Percentiles rank a stretch among this genome's conserved stretches.
Evolutionary conservation across 2,329 filamentous ascomycete species (phyloP).

Genomic region (Raffaelea albimanens): DNA sequence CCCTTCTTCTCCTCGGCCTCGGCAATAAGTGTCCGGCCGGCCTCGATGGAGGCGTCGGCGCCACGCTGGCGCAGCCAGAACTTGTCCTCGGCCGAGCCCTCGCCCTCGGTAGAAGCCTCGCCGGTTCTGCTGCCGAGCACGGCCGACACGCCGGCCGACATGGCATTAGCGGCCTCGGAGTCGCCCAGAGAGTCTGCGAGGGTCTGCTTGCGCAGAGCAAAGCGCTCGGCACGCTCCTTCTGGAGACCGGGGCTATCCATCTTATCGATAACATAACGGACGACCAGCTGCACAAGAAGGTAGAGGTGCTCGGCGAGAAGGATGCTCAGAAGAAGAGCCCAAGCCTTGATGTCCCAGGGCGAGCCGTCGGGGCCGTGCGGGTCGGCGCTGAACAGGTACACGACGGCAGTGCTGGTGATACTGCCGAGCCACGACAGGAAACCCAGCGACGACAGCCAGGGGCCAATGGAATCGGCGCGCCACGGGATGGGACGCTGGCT

Average conservation of each 20-base stretch:
- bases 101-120: not conserved
- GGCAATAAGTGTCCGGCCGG: conserved; percentile 44
- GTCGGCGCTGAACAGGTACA: conserved; percentile 76
- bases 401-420: conserved; percentile 75
- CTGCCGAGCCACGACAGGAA: conserved; percentile 94
- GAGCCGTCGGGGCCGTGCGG: conserved; percentile 55
- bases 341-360: conserved; percentile 62
- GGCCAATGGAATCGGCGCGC: conserved; percentile 87
- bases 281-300: conserved; percentile 63
- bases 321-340: conserved; percentile 73
- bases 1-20: not conserved
- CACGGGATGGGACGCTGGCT: conserved; percentile 84
- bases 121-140: not conserved
- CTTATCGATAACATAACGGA: conserved; percentile 65
- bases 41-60: conserved; percentile 45
- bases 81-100: not conserved
- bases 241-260: conserved; percentile 80
- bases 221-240: conserved; percentile 75
- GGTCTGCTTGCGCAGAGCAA: conserved; percentile 67
- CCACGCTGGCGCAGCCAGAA: conserved; percentile 56
- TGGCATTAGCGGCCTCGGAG: conserved; percentile 38
- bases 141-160: conserved; percentile 26
- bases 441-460: conserved; percentile 76
- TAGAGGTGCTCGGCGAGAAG: conserved; percentile 86
- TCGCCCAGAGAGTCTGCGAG: conserved; percentile 63